Conservation (phyloP, 129 eudicot genomes). For the Artemisia argyi region DNA sequence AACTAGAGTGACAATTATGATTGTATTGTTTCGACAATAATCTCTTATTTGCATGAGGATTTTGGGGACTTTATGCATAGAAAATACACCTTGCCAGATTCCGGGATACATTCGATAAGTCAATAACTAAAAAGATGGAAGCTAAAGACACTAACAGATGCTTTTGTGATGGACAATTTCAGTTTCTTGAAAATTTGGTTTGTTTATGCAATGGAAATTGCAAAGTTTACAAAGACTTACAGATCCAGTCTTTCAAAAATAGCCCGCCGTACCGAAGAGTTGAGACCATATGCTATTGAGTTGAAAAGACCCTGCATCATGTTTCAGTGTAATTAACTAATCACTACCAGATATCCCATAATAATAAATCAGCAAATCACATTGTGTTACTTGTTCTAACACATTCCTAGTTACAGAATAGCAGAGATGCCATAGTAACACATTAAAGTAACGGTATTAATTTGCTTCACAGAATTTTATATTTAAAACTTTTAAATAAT, state of each 20-base stretch:
- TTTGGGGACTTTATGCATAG: no score
- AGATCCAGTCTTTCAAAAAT: conserved; percentile 79
- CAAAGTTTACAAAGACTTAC: no score
- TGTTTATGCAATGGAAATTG: no score
- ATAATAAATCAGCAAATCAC: background rate
- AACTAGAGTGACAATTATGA: background rate
- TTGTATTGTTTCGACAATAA: background rate
- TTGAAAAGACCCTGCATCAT: conserved; percentile 78
- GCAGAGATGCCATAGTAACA: no score
- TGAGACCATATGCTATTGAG: conserved; percentile 96
- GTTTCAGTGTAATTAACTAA: conserved; percentile 1
- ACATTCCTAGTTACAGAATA: background rate
- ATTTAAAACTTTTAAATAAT: background rate
- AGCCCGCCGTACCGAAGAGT: conserved; percentile 84
- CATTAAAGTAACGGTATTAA: background rate
- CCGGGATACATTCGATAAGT: background rate
- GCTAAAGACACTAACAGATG: no score
- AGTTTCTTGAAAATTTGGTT: no score
- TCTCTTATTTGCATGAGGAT: no score
- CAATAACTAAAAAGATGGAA: background rate
- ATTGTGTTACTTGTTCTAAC: background rate
- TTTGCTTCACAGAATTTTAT: background rate
- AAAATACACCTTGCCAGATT: background rate
- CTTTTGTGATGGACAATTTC: background rate
- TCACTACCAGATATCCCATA: background rate